Conservation (phyloP, 73 alveolate species). For the Paramecium sexaurelia region DNA sequence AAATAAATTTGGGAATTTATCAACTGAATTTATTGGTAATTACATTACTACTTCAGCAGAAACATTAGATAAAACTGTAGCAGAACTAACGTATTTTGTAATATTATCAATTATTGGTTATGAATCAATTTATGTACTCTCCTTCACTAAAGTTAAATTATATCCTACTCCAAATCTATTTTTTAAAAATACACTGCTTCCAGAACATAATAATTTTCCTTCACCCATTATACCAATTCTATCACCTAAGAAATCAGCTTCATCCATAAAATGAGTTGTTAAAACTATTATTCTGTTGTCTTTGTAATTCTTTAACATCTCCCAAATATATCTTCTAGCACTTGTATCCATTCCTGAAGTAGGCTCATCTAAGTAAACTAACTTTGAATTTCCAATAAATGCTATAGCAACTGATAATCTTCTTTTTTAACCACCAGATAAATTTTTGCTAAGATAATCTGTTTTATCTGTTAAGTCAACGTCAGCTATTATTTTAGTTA, state of each 20-base stretch:
- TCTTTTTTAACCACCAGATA: conserved; percentile 98
- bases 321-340: conserved; percentile 97
- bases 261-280: conserved; percentile 98
- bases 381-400: conserved; percentile 90
- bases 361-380: conserved; percentile 96
- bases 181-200: conserved; percentile 93
- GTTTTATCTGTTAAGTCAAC: conserved; percentile 82
- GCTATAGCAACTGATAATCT: conserved; percentile 96
- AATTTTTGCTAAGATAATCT: conserved; percentile 77
- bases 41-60: conserved; percentile 81
- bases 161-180: conserved; percentile 97
- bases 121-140: conserved; percentile 65
- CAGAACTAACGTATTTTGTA: conserved; percentile 50
- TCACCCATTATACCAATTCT: conserved; percentile 97
- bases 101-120: conserved; percentile 56
- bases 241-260: conserved; percentile 99
- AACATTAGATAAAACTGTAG: conserved; percentile 64
- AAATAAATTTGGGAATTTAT: conserved; percentile 79
- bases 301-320: conserved; percentile 91
- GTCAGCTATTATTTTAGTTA: conserved; percentile 84
- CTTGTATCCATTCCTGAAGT: conserved; percentile 98
- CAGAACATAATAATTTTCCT: conserved; percentile 94
- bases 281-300: conserved; percentile 90
- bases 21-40: conserved; percentile 74
- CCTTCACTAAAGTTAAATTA: conserved; percentile 70